Conservation (phyloP, 192 early-diverging fungal genomes). For the Thamnidium elegans region DNA sequence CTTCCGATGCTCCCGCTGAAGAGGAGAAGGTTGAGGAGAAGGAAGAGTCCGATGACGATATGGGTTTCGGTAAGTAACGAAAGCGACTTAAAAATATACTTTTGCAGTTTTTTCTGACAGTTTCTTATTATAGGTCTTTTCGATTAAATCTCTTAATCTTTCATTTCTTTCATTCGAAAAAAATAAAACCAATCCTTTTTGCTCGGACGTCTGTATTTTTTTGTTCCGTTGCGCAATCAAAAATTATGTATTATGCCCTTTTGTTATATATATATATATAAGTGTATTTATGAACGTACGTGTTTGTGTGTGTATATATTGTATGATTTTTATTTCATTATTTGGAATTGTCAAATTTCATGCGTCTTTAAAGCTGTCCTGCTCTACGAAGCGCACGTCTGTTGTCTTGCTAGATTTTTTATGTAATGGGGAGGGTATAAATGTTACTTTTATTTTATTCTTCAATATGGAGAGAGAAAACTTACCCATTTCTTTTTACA, state of each 20-base stretch:
- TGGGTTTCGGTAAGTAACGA: conserved; percentile 73
- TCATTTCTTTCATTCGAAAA: background rate
- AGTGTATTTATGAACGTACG: too few species aligned
- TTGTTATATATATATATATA: too few species aligned
- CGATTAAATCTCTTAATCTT: conserved; percentile 18
- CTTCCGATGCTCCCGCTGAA: conserved; percentile 42
- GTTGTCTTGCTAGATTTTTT: conserved; percentile 15
- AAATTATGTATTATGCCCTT: too few species aligned
- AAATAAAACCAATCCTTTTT: too few species aligned
- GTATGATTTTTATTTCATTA: background rate
- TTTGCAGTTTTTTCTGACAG: background rate
- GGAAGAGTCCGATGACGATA: conserved; percentile 79
- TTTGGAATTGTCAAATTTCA: background rate
- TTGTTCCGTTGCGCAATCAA: too few species aligned
- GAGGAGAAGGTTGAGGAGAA: conserved; percentile 57
- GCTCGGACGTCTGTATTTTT: too few species aligned
- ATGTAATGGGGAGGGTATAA: background rate
- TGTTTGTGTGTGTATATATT: background rate
- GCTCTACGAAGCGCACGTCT: conserved; percentile 21
- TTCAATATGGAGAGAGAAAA: background rate
- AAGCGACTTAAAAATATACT: background rate
- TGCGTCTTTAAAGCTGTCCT: conserved; percentile 14
- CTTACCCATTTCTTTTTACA: conserved; percentile 61
- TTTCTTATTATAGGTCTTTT: conserved; percentile 15
- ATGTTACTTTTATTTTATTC: background rate